A percentile compares a stretch with the other conserved stretches of the same genome.
Evolutionary conservation across 164 flowering plant genomes (phyloP).

Genomic region (Liquidambar formosana): DNA sequence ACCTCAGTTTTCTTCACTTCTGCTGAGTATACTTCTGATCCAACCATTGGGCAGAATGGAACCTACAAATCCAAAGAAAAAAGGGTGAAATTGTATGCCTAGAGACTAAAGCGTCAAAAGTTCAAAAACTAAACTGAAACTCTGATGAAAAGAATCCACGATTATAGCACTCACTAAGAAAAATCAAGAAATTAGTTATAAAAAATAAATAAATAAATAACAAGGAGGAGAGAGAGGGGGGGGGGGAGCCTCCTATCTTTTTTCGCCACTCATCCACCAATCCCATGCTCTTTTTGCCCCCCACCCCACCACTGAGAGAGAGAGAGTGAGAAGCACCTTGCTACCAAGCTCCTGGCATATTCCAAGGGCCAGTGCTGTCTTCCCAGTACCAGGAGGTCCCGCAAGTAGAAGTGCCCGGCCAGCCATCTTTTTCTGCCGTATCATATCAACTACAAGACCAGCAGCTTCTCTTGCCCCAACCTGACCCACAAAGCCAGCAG

Average conservation of each 20-base stretch:
- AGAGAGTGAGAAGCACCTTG: slow-evolving; percentile 55
- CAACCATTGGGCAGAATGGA: slow-evolving; percentile 99
- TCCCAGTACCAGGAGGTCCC: slow-evolving; percentile 99
- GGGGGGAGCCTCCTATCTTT: no score
- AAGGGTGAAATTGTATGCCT: no score
- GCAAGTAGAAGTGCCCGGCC: slow-evolving; percentile 94
- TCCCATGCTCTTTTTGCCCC: no score
- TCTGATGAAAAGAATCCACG: no score
- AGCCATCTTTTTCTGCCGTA: slow-evolving; percentile 92
- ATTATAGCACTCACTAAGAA: no score
- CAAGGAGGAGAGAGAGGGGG: no score
- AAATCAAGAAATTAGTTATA: no score
- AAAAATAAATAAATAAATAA: no score
- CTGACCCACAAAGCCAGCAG: slow-evolving; percentile 98
- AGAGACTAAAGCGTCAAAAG: background rate
- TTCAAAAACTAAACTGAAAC: background rate
- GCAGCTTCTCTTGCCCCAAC: slow-evolving; percentile 81
- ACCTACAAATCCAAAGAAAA: no score
- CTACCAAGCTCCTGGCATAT: slow-evolving; percentile 95
- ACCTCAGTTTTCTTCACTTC: slow-evolving; percentile 99
- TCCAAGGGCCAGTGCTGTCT: slow-evolving; percentile 96
- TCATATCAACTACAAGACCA: slow-evolving; percentile 97
- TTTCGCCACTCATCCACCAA: no score
- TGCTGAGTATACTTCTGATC: slow-evolving; percentile 96
- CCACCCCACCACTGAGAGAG: no score